These are phyloP conservation scores for Candida maesae DNA, from an alignment of 805 yeast species.

Conservation along the genomic window DNA sequence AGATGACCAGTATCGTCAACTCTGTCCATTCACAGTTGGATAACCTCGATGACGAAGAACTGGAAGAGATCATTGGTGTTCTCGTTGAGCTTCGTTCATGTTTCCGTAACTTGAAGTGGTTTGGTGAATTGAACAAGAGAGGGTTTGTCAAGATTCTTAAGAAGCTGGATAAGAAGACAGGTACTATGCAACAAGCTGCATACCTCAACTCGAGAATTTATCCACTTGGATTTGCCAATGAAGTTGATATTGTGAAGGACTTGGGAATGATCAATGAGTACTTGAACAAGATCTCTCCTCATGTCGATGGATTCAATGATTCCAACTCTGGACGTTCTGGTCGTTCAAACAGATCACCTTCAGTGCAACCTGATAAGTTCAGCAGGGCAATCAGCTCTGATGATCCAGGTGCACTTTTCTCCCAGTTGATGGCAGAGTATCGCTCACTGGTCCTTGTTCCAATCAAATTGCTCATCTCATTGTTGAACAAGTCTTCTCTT, in stretches of 20 bases:
- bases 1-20: constrained; percentile 35
- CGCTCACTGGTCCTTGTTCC: constrained; percentile 49
- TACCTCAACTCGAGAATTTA: constrained; percentile 64
- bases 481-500: constrained; percentile 63
- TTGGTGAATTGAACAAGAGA: constrained; percentile 85
- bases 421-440: constrained; percentile 39
- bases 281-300: constrained; percentile 50
- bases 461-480: constrained; percentile 50
- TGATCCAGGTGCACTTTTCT: constrained; percentile 40
- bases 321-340: not conserved
- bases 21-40: constrained; percentile 34
- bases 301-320: constrained; percentile 14
- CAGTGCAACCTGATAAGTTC: constrained; percentile 22
- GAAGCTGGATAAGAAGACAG: constrained; percentile 82
- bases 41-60: constrained; percentile 45
- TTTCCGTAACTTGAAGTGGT: constrained; percentile 87
- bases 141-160: constrained; percentile 87
- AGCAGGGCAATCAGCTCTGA: constrained; percentile 35
- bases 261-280: constrained; percentile 50
- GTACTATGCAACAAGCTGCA: constrained; percentile 51
- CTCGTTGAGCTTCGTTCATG: constrained; percentile 72
- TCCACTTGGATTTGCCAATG: constrained; percentile 77
- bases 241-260: constrained; percentile 48
- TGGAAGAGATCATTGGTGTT: constrained; percentile 61
- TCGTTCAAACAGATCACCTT: constrained; percentile 10